These are phyloP conservation scores for Claviceps sp. DNA, from an alignment of 2,329 filamentous ascomycete genomes.

Conservation along the genomic window DNA sequence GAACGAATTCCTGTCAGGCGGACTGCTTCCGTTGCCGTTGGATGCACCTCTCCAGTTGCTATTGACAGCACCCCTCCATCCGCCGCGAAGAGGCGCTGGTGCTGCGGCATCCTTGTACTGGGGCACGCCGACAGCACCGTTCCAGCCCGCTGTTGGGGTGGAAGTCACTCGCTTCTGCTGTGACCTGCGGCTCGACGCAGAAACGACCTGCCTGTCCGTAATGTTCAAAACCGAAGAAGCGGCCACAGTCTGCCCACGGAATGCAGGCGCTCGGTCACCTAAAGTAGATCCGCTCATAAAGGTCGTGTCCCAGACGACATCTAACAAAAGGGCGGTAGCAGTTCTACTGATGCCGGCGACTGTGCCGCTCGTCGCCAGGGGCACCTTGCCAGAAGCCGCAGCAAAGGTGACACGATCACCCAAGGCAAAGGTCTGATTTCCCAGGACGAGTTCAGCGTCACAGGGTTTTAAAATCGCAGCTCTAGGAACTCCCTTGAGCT, in stretches of 20 bases:
- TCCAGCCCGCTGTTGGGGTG: conserved; percentile 38
- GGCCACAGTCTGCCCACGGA: conserved; percentile 86
- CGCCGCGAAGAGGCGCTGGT: conserved; percentile 40
- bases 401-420: conserved; percentile 91
- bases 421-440: conserved; percentile 68
- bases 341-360: conserved; percentile 92
- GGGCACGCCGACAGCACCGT: conserved; percentile 42
- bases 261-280: conserved; percentile 78
- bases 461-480: conserved; percentile 82
- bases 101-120: conserved; percentile 48
- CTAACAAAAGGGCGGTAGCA: conserved; percentile 66
- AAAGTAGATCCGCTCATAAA: conserved; percentile 97
- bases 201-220: conserved; percentile 67
- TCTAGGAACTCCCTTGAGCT: conserved; percentile 69
- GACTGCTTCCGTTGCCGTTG: conserved; percentile 21
- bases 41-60: conserved; percentile 15
- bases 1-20: conserved; percentile 21
- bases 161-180: conserved; percentile 37
- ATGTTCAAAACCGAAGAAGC: conserved; percentile 83
- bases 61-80: conserved; percentile 44
- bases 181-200: conserved; percentile 37
- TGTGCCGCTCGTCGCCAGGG: conserved; percentile 81
- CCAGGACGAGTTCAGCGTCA: conserved; percentile 86
- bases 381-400: conserved; percentile 84
- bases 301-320: conserved; percentile 83